Evolutionary conservation across 2,329 filamentous ascomycete species (phyloP), one percentile per base, ranked within the genome.

Genomic region (Chlorencoelia australis): DNA sequence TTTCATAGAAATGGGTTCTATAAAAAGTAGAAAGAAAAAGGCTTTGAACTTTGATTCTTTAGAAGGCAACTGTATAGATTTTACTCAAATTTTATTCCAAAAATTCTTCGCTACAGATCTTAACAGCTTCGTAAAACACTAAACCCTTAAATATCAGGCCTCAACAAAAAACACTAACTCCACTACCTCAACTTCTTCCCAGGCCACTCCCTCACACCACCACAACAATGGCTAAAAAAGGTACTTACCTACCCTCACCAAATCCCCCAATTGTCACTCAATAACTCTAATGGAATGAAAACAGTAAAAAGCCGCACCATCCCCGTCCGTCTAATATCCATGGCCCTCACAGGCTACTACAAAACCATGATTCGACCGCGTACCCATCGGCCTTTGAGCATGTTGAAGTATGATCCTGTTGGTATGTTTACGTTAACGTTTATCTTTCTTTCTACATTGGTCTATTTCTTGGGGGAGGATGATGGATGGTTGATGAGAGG

Each of bases 321-420:
- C 59, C 75, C 84, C 58, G 89, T 95, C 61, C 88, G 91, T 59
- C 81, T 98, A 50, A 70, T 98, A 60, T 94, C 87, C 46, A 98
- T 98, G 91, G 91, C 91, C 59, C 81, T 94, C 81, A 98, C 91
- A 17, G 91, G 91, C 56, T 98, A 87, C 73, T 98, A 89, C 71
- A 88, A 89, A 63, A 93, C 86, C 36, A 78, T 94, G 62, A 72
- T 81, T 51, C 79, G 93, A 41, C 88, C 87, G 9, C 80, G 91
- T 50, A 73, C 75, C 19, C 72, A 87, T 45, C 71, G 81, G 29
- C 88, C 93, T 39, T 74, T 98, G 64, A 93, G 87, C 67, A 91
- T 98, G 86, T 68, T 98, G 53, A 98, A 98, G 69, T 98, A 98
- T 64, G 91, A 98, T 59, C 91, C 91, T 27, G 88, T 98, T 47